A percentile compares a stretch with the other conserved stretches of the same genome.
These are phyloP conservation scores for Salix arbutifolia DNA, from an alignment of 345 rosid genomes.

Conservation along the genomic window DNA sequence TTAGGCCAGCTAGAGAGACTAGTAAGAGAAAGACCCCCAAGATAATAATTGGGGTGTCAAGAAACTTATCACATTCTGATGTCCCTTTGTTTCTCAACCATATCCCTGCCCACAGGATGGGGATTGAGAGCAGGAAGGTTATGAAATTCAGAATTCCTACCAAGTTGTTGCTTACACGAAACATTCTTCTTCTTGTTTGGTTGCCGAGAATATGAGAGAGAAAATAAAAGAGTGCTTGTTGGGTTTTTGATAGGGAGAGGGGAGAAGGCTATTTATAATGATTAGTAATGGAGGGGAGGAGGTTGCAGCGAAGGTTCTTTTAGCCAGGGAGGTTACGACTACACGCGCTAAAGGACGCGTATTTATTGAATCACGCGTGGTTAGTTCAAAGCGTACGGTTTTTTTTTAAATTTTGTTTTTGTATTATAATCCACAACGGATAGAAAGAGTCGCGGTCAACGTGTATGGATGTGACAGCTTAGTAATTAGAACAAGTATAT, in stretches of 20 bases:
- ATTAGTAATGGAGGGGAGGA: not conserved
- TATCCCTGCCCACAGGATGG: constrained; percentile 67
- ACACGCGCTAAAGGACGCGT: constrained; percentile 13
- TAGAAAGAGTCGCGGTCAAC: not conserved
- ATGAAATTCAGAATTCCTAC: constrained; percentile 75
- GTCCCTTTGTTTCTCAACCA: constrained; percentile 61
- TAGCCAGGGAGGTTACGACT: not conserved
- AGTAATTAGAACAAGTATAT: too few relatives aligned
- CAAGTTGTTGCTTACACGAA: constrained; percentile 65
- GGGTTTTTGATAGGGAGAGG: not conserved
- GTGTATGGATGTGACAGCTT: not conserved
- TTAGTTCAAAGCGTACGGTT: not conserved
- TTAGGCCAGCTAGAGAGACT: constrained; percentile 68
- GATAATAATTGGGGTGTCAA: constrained; percentile 62
- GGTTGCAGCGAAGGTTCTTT: not conserved
- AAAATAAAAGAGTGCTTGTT: not conserved
- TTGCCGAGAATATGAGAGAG: not conserved
- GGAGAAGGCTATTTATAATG: too few relatives aligned
- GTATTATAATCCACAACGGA: not conserved
- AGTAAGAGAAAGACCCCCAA: constrained; percentile 76
- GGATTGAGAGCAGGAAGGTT: constrained; percentile 67
- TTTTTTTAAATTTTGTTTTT: not conserved
- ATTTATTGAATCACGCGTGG: not conserved
- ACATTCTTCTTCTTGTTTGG: constrained; percentile 21
- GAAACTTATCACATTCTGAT: constrained; percentile 71